These are phyloP conservation scores for Phytophthora ramorum DNA, from an alignment of 352 stramenopile genomes.

Conservation along the genomic window DNA sequence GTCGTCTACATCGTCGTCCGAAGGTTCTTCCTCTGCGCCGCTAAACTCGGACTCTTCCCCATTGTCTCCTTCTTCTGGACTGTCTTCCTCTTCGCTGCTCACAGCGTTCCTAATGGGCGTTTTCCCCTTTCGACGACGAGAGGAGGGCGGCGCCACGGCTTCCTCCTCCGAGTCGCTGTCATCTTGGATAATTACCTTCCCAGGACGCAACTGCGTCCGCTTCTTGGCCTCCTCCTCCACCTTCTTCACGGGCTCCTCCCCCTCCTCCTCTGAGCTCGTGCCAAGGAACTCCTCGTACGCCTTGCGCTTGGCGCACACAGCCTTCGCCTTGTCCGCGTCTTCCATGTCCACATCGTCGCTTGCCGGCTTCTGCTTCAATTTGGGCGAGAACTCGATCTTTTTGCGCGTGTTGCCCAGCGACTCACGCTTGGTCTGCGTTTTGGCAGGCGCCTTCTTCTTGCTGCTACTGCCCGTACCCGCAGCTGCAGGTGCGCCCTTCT, in stretches of 20 bases:
- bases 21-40: slow-evolving; percentile 54
- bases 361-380: slow-evolving; percentile 32
- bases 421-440: slow-evolving; percentile 22
- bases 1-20: slow-evolving; percentile 53
- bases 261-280: slow-evolving; percentile 74
- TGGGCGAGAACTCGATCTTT: slow-evolving; percentile 81
- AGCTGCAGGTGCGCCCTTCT: slow-evolving; percentile 29
- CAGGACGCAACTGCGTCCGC: slow-evolving; percentile 27
- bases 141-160: slow-evolving; percentile 26
- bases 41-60: slow-evolving; percentile 71
- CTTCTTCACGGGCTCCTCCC: slow-evolving; percentile 35
- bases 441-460: slow-evolving; percentile 13
- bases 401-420: slow-evolving; percentile 48
- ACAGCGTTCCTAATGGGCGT: slow-evolving; percentile 35
- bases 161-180: slow-evolving; percentile 80
- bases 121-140: slow-evolving; percentile 35
- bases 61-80: slow-evolving; percentile 31
- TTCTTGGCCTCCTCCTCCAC: slow-evolving; percentile 37
- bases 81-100: slow-evolving; percentile 63
- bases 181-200: slow-evolving; percentile 81
- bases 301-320: slow-evolving; percentile 49
- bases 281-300: slow-evolving; percentile 76
- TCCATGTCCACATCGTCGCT: slow-evolving; percentile 28
- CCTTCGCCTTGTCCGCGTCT: slow-evolving; percentile 1
- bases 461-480: slow-evolving; percentile 12